phyloP scores from a whole-genome alignment of 352 stramenopile genomes.

The Plasmopara muralis region DNA sequence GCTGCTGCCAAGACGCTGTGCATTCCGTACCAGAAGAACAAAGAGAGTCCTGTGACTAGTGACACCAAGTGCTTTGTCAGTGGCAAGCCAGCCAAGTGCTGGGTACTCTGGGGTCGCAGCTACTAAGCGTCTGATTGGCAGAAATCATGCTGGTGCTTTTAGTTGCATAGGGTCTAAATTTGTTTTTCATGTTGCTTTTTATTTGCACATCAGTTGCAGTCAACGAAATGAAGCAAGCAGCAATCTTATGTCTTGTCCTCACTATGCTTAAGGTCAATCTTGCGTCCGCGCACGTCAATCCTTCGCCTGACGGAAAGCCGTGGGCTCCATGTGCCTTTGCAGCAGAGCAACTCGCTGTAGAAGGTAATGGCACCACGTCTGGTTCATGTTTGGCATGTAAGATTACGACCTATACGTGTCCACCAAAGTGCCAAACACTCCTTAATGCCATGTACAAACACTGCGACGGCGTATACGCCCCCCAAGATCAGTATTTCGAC shows the following conservation, averaged over 20 bases:
- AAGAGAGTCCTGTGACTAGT: slow-evolving; percentile 64
- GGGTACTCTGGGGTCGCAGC: slow-evolving; percentile 81
- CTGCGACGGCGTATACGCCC: slow-evolving; percentile 55
- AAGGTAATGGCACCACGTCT: slow-evolving; percentile 57
- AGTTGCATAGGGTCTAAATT: neutral
- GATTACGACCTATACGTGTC: slow-evolving; percentile 45
- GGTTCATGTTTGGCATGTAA: slow-evolving; percentile 57
- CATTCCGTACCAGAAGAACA: slow-evolving; percentile 96
- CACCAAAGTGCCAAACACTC: slow-evolving; percentile 64
- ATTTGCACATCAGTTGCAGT: neutral
- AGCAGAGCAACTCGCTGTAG: slow-evolving; percentile 35
- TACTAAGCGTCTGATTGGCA: slow-evolving; percentile 43
- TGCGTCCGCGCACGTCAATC: slow-evolving; percentile 38
- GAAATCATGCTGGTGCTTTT: neutral
- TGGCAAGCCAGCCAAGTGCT: slow-evolving; percentile 93
- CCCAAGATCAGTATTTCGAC: slow-evolving; percentile 59
- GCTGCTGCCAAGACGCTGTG: slow-evolving; percentile 98
- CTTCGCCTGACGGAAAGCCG: slow-evolving; percentile 46
- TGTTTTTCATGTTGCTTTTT: neutral
- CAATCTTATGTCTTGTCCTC: neutral
- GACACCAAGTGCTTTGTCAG: slow-evolving; percentile 98
- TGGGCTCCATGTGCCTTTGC: slow-evolving; percentile 55
- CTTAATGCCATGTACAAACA: slow-evolving; percentile 60
- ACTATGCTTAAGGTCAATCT: neutral
- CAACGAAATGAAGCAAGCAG: neutral